Base-by-base conservation (phyloP, 208 protist species). In the Leishmania turanica region DNA sequence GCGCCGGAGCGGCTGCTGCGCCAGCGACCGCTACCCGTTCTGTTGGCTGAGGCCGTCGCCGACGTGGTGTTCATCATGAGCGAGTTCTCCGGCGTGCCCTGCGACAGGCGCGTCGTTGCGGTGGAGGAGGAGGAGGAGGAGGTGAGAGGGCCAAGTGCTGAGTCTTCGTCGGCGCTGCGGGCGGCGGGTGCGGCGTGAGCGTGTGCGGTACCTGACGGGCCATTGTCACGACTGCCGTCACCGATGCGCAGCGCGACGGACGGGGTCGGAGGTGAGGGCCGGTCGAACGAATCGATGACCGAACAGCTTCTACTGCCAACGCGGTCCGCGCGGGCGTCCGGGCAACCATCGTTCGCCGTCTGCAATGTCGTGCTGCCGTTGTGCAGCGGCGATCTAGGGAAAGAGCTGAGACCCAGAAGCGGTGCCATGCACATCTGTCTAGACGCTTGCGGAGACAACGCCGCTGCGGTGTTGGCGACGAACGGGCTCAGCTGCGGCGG, bases 61-160 rank as follows among this genome's bases (percentile, higher is more conserved):
- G 69, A 53, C 24, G 69, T 77, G 72, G 27, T 31, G 54, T 45
- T 76, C 51, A 76, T n/a, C 31, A 62, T 47, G 37, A 42, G 37
- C 53, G 40, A 62, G 74, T 58, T 77, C 21, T 77, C 56, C 53
- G 34, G 56, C 31, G 56, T 65, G 7, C 56, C 66, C 2, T 40
- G 74, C 53, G 56, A 77, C 53, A 66, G 74, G 53, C 37, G 56
- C 40, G 74, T 37, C 74, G 74, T 49, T 58, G 54, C 37, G 17
- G 56, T 31, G 19, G 74, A 54, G 34, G 74, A 77, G 56, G 51
- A 40, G 34, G 73, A 47, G 1, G 53, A 40, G 34, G 74, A 47
- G 1, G 53, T 68, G 56, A 65, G 74, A 15, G 53, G 49, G 21
- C 4, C 37, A 47, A 53, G 9, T 1, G 17, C 74, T 3, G 54